These are phyloP conservation scores for Tylopilus vinaceipallidus DNA, from an alignment of 768 basidiomycete genomes.

Conservation along the genomic window DNA sequence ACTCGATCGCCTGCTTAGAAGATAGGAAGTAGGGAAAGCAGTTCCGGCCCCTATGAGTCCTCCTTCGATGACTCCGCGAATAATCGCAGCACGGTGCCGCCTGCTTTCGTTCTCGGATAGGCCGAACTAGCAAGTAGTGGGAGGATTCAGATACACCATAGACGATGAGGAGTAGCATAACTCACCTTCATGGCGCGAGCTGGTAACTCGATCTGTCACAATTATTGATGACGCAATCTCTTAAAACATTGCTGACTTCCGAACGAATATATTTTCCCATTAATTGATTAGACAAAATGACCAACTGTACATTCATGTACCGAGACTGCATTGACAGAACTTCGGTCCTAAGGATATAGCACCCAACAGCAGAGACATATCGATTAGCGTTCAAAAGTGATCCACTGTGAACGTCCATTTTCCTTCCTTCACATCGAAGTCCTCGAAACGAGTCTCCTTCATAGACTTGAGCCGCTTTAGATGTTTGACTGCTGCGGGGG, in stretches of 20 bases:
- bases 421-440: slow-evolving; percentile 76
- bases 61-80: slow-evolving; percentile 66
- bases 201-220: too few relatives aligned
- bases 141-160: background rate
- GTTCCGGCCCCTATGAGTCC: slow-evolving; percentile 47
- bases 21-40: slow-evolving; percentile 51
- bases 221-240: slow-evolving; percentile 2
- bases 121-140: slow-evolving; percentile 13
- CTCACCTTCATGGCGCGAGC: slow-evolving; percentile 23
- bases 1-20: slow-evolving; percentile 50
- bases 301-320: slow-evolving; percentile 14
- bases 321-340: background rate
- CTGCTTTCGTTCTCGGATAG: slow-evolving; percentile 41
- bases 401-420: slow-evolving; percentile 94
- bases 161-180: background rate
- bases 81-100: slow-evolving; percentile 53
- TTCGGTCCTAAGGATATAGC: slow-evolving; percentile 12
- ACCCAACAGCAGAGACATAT: too few relatives aligned
- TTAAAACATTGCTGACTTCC: background rate
- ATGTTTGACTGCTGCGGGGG: slow-evolving; percentile 68
- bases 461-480: slow-evolving; percentile 80
- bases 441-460: slow-evolving; percentile 82
- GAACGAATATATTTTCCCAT: background rate
- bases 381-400: slow-evolving; percentile 93
- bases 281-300: slow-evolving; percentile 14